Base-by-base conservation (phyloP, 176 grass and related monocot species). In the Carex kokanica region DNA sequence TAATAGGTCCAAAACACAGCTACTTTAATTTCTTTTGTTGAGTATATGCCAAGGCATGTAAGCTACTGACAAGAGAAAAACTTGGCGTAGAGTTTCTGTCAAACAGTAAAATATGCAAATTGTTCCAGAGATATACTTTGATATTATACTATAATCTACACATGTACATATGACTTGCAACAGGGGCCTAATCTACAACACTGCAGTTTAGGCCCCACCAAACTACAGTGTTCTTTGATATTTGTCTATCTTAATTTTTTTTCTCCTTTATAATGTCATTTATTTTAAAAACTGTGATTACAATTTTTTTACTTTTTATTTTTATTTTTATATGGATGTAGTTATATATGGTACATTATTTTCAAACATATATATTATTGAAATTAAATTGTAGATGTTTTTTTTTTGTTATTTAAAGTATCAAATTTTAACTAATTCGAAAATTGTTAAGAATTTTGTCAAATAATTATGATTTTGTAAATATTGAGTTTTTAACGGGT, bases 51-150 rank as follows among this genome's bases (percentile, higher is more conserved):
- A 31, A 75, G 47, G 47, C 21, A 75, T 54, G 47, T 24, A 54
- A 75, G 72, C 47, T 54, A 54, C 47, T 75, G 72, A 54, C 45
- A 74, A 29, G 5, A 54, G 11, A 25, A 53, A 8, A 8, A 74
- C 11, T 53, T 75, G 21, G 47, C 43, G 47, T 53, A 51, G 71
- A 74, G 21, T 52, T 74, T 29, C 47, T 17, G 2, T 75, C 23
- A 24, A 75, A 75, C 20, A 75, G 72, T 75, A 31, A 2, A 25
- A 54, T 75, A 6, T 27, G 72, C 72, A 75, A 54, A 75, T 75
- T 75, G 13, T 17, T 75, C 9, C 2, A 54, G 29, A 29, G 72
- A 54, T 75, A 27, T 75, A 13, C n/a, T 52, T 20, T 51, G 4
- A 73, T 73, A 23, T 13, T 66, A 6, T n/a, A 23, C 4, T 43